These are phyloP conservation scores for Sugiyamaella castrensis DNA, from an alignment of 1,139 yeast species.

Conservation along the genomic window DNA sequence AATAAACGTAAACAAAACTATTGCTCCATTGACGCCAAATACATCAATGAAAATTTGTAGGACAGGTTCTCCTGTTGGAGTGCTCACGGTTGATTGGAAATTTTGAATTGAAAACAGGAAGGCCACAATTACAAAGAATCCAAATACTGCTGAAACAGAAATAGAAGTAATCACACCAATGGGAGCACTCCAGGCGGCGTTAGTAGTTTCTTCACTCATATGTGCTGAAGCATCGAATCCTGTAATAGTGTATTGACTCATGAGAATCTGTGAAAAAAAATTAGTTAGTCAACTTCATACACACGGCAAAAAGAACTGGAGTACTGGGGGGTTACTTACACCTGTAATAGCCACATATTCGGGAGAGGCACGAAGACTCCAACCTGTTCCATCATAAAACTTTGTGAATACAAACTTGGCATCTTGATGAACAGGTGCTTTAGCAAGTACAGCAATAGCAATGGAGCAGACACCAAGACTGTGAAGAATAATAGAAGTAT, in stretches of 20 bases:
- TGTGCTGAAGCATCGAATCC: slow-evolving; percentile 83
- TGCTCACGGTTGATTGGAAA: slow-evolving; percentile 61
- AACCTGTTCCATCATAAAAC: slow-evolving; percentile 24
- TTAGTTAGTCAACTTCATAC: too few species aligned
- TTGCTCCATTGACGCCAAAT: slow-evolving; percentile 75
- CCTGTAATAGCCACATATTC: slow-evolving; percentile 45
- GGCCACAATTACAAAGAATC: slow-evolving; percentile 69
- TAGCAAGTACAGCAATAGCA: slow-evolving; percentile 27
- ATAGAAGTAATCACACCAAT: slow-evolving; percentile 69
- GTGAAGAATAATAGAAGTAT: slow-evolving; percentile 27
- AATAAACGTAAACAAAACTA: slow-evolving; percentile 18
- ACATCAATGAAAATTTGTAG: slow-evolving; percentile 69
- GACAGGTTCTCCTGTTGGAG: slow-evolving; percentile 52
- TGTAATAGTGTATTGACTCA: slow-evolving; percentile 73
- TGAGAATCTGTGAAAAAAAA: too few species aligned
- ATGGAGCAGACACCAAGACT: slow-evolving; percentile 25
- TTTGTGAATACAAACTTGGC: slow-evolving; percentile 27
- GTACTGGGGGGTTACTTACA: too few species aligned
- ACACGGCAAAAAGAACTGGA: too few species aligned
- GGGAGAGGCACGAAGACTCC: slow-evolving; percentile 24
- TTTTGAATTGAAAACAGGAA: slow-evolving; percentile 70
- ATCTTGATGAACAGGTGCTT: slow-evolving; percentile 26
- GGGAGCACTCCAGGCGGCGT: slow-evolving; percentile 75
- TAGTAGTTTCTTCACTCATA: slow-evolving; percentile 76
- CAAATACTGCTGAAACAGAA: slow-evolving; percentile 60